Base-by-base conservation (phyloP, 441 rosid genomes). In the Eutrema salsugineum region DNA sequence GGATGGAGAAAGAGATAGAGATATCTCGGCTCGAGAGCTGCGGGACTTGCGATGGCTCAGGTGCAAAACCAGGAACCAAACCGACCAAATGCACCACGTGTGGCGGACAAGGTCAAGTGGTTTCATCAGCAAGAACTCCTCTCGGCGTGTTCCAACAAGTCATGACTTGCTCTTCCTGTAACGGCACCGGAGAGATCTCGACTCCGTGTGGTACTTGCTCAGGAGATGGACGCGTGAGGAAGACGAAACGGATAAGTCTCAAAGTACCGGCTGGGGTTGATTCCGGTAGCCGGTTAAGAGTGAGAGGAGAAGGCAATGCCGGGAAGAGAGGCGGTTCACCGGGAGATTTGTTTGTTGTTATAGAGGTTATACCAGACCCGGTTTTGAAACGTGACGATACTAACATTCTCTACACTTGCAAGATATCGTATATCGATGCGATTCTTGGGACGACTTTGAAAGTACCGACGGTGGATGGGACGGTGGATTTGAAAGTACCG, bases 211-310 rank as follows among this genome's bases (percentile, higher is more conserved):
- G 80, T 70, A 81, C 95, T 0, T 95, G 99, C 73, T 88, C 93
- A 0, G 99, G 99, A 58, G 98, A 93, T 32, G 97, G 97, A 44
- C 87, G 94, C 6, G 97, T 91, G 15, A 87, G 97, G 77, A 88
- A 79, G 82, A 89, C 96, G 0, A 95, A 93, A 80, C 87, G 97
- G 19, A 95, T 95, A 43, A 91, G 97, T 71, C 83, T 95, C 64
- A 93, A 95, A 84, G 93, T 95, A 65, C 98, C 95, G 0, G 89
- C 99, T 1, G 98, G 98, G n/a, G 99, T 95, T 59, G 99, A 95
- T 74, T 80, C 93, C 0, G 97, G 97, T 33, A 95, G 97, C 83
- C 91, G 97, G 46, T 85, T 95, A 78, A 86, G 98, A 83, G 98
- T 93, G 5, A 84, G 98, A 33, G 87, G 93, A 6, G 99, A 95